Conservation (phyloP, 2,329 filamentous ascomycete species). For the Sporothrix schenckii region DNA sequence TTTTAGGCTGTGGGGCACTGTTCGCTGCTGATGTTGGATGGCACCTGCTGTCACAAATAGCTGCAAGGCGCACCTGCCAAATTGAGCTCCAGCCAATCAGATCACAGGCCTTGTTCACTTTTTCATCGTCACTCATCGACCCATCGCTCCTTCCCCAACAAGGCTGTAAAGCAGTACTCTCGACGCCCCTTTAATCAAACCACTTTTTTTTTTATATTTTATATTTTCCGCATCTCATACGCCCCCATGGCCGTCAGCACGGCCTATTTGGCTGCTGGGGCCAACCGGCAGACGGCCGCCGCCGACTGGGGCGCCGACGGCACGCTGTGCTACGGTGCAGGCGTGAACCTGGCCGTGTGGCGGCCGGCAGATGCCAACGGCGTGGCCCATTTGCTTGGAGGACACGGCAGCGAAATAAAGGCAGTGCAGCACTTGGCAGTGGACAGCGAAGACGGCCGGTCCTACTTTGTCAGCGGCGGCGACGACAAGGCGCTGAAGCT, state of each 20-base stretch:
- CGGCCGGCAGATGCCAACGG: constrained; percentile 64
- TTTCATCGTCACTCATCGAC: not conserved
- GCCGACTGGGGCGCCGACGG: constrained; percentile 83
- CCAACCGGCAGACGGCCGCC: constrained; percentile 84
- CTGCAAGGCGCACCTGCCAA: not conserved
- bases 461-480: constrained; percentile 73
- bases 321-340: constrained; percentile 83
- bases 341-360: constrained; percentile 89
- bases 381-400: constrained; percentile 67
- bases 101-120: constrained; percentile 25
- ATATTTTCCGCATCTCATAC: not conserved
- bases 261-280: constrained; percentile 72
- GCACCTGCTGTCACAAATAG: not conserved
- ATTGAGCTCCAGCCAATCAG: constrained; percentile 31
- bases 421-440: constrained; percentile 75
- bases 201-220: not conserved
- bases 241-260: constrained; percentile 33
- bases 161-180: not conserved
- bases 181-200: not conserved
- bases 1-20: constrained; percentile 13
- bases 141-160: not conserved
- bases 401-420: constrained; percentile 80
- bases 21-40: not conserved
- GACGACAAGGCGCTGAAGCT: constrained; percentile 77
- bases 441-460: not conserved